phyloP scores from a whole-genome alignment of 768 basidiomycete species.

The Naematelia encephala region DNA sequence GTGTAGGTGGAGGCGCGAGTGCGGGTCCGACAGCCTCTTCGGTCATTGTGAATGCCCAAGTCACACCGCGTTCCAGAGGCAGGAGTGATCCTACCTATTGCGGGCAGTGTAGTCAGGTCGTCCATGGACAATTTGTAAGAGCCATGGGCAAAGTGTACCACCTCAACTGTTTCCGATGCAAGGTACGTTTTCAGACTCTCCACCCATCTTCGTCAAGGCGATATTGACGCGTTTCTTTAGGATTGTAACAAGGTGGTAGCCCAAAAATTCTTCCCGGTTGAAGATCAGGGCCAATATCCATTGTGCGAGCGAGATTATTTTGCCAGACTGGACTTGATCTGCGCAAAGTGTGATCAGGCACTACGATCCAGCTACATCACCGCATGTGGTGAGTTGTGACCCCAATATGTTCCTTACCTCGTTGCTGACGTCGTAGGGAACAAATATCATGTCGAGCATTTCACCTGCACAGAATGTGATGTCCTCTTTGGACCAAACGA shows the following conservation, averaged over 20 bases:
- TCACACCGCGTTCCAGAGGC: conserved; percentile 11
- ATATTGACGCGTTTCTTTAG: conserved; percentile 53
- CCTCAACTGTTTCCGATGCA: conserved; percentile 96
- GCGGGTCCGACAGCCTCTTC: conserved; percentile 12
- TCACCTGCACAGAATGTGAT: conserved; percentile 94
- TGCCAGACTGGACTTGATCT: conserved; percentile 89
- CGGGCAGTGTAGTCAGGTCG: conserved; percentile 51
- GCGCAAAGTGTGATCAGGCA: conserved; percentile 91
- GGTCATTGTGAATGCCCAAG: background rate
- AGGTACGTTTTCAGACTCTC: conserved; percentile 59
- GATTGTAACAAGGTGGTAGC: conserved; percentile 96
- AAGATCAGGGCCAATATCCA: conserved; percentile 82
- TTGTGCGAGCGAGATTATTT: conserved; percentile 99
- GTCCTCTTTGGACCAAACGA: conserved; percentile 96
- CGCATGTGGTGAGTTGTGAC: conserved; percentile 90
- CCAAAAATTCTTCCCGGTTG: conserved; percentile 97
- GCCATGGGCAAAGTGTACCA: conserved; percentile 92
- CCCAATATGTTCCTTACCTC: background rate
- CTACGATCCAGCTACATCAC: conserved; percentile 97
- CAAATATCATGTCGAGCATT: conserved; percentile 99
- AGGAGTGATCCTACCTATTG: conserved; percentile 39
- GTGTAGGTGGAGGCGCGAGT: background rate
- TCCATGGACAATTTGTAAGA: conserved; percentile 95
- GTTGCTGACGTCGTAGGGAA: conserved; percentile 61
- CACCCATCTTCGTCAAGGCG: background rate